Evolutionary conservation across 2,329 filamentous ascomycete species (phyloP), one percentile per base, ranked within the genome.

Genomic region (Apiospora aurea): DNA sequence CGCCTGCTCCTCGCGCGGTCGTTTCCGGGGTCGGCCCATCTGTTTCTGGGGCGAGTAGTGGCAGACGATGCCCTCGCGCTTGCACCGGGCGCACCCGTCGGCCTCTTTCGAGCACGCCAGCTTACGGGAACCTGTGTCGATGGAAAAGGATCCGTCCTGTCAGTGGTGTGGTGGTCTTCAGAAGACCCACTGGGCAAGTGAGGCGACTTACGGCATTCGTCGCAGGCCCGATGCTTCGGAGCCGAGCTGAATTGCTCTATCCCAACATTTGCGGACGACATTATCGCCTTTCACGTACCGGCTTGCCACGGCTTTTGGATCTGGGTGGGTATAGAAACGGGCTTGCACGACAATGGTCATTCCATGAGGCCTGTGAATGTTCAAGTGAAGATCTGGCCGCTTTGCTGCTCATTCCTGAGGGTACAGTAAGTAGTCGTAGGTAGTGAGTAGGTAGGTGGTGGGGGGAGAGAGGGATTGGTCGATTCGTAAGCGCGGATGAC

Each of bases 21-120:
- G 84, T 80, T 92, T 92, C 71, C 89, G 83, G 29, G 90, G 90
- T 57, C 90, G 84, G 4, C 90, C 90, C 90, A 92, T 92, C 53
- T 83, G 88, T 80, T 92, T 92, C 78, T 92, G 90, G 16, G 85
- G 83, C 10, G 90, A 92, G 80, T 92, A 92, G 74, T 89, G 83
- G 76, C 90, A 92, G 57, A 73, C 71, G 57, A 91, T 86, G 72
- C 84, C 85, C 75, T 92, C 90, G 71, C 84, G 85, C 71, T 81
- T 84, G 77, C 90, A 92, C 71, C 90, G 86, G 10, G 84, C 81
- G 78, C 90, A 92, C 71, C 89, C 89, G 70, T 87, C 85, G 1
- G 83, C 78, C 75, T 92, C 88, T 77, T 92, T 92, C 53, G 88
- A 87, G 79, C 90, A 92, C 66, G 90, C 90, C 67, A 92, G 86